Evolutionary conservation across 768 basidiomycete species (phyloP), one percentile per base, ranked within the genome.

Genomic region (Psilocybe sp.): DNA sequence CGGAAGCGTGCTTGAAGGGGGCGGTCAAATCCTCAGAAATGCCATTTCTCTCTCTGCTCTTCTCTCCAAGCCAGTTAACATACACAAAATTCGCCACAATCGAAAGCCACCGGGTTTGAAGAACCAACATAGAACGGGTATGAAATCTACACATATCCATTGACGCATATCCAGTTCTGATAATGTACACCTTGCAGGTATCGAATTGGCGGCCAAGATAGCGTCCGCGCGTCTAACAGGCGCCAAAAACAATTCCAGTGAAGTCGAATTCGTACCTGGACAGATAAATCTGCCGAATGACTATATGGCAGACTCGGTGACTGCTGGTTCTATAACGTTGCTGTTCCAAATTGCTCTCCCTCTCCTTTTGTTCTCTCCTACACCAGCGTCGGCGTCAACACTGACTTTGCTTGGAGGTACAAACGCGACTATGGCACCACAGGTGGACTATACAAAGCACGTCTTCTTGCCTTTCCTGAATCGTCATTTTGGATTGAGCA

Each of bases 1-100:
- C 52, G 76, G 77, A n/a, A 75, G 77, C 53, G 60, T 74, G 4
- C 71, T 80, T 9, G 78, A 80, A 66, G 80, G 79, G 4, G 87
- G 89, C 1, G 88, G 89, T 0, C 88, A 90, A 58, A 78, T 90
- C 35, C 67, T 91, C 20, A 80, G 89, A 42, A 89, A 87, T 56
- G 70, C 84, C 0, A 73, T 87, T 32, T 72, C 85, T 1, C 68
- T 89, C 33, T 79, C 89, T n/a, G 78, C 81, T 8, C 69, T 90
- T 14, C 71, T 89, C 13, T 67, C 67, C n/a, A 82, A 75, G 49
- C 80, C 84, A 1, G 69, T 89, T 20, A 67, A 70, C 4, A 79
- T 90, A 41, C 62, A 76, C 32, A 82, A 84, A 13, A 80, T 91
- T 23, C 80, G 89, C 28, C 67, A 67, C 42, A 74, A 74, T 19